These are phyloP conservation scores for Passiflora organensis DNA, from an alignment of 345 rosid genomes.

Conservation along the genomic window DNA sequence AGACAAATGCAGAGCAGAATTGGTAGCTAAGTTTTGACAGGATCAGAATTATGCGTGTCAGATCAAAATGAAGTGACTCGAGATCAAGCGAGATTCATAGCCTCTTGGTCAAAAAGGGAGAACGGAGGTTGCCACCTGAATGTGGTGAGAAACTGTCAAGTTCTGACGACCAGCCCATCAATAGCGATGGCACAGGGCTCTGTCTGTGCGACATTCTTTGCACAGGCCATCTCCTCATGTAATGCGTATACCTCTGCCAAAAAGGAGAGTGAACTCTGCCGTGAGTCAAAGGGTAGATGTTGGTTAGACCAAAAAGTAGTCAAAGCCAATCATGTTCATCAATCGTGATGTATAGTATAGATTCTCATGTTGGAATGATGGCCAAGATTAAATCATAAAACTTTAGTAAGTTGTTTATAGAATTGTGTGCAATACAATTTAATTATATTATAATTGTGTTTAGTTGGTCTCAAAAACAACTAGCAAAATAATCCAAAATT, in stretches of 20 bases:
- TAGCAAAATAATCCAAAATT: too few species aligned
- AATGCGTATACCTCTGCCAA: conserved; percentile 24
- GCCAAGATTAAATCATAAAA: conserved; percentile 41
- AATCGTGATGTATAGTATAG: conserved; percentile 47
- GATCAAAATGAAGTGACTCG: background rate
- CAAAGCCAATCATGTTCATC: conserved; percentile 70
- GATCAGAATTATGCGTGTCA: background rate
- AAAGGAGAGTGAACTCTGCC: conserved; percentile 4
- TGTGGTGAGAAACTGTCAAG: background rate
- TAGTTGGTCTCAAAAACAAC: too few species aligned
- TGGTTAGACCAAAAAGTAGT: conserved; percentile 50
- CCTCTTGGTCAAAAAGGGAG: background rate
- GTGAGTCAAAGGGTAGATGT: conserved; percentile 43
- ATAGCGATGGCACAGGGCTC: background rate
- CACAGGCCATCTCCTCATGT: conserved; percentile 14
- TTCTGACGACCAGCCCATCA: background rate
- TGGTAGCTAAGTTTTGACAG: background rate
- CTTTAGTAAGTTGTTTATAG: too few species aligned
- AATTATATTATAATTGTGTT: too few species aligned
- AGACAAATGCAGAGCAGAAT: too few species aligned
- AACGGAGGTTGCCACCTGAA: background rate
- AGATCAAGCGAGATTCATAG: too few species aligned
- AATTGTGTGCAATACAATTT: too few species aligned
- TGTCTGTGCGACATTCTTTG: conserved; percentile 17
- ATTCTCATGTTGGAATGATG: conserved; percentile 68